phyloP scores from a whole-genome alignment of 306 rosid genomes.

The Dalbergia oliveri region DNA sequence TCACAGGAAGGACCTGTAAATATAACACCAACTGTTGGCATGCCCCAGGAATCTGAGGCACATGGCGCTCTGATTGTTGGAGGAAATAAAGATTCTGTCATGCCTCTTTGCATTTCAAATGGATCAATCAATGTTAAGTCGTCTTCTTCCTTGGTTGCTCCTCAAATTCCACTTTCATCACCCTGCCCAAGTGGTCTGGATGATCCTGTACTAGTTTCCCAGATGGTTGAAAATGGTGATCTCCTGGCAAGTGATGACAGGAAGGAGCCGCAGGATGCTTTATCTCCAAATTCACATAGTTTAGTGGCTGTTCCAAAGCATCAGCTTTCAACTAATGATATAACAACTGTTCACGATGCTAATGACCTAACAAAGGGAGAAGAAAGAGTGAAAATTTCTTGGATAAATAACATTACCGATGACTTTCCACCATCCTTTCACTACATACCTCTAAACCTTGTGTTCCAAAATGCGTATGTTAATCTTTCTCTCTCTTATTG shows the following conservation, averaged over 20 bases:
- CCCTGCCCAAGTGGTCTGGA: slow-evolving; percentile 45
- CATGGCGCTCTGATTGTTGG: slow-evolving; percentile 39
- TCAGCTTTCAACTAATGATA: slow-evolving; percentile 54
- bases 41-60: slow-evolving; percentile 52
- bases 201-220: slow-evolving; percentile 40
- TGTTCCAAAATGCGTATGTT: slow-evolving; percentile 69
- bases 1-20: slow-evolving; percentile 68
- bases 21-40: slow-evolving; percentile 52
- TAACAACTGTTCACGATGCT: slow-evolving; percentile 54
- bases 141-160: slow-evolving; percentile 46
- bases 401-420: slow-evolving; percentile 65
- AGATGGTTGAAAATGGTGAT: slow-evolving; percentile 45
- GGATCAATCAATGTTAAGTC: slow-evolving; percentile 49
- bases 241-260: slow-evolving; percentile 47
- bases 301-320: slow-evolving; percentile 56
- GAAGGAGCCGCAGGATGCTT: slow-evolving; percentile 47
- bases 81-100: slow-evolving; percentile 51
- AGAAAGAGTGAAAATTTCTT: slow-evolving; percentile 75
- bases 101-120: slow-evolving; percentile 46
- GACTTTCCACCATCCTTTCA: slow-evolving; percentile 69
- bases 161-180: slow-evolving; percentile 38
- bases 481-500: slow-evolving; percentile 68
- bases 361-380: slow-evolving; percentile 85
- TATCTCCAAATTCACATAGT: slow-evolving; percentile 44
- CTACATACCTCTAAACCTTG: slow-evolving; percentile 68